phyloP scores from a whole-genome alignment of 116 monocot genomes.

The Phalaenopsis hybrid region DNA sequence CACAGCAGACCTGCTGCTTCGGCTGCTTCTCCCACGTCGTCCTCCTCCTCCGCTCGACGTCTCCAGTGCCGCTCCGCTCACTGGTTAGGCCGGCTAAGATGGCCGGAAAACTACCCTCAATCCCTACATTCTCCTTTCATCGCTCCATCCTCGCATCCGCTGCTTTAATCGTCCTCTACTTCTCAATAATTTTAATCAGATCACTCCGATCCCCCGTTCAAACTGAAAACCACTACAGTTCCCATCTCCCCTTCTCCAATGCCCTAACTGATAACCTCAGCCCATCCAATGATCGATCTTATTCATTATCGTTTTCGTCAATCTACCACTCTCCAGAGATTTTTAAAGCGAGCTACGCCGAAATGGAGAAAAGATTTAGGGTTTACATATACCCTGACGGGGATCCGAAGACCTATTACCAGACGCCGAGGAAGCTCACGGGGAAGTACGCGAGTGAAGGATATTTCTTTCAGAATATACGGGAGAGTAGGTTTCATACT shows the following conservation, averaged over 20 bases:
- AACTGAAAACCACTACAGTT: conserved; percentile 1
- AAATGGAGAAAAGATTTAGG: conserved; percentile 74
- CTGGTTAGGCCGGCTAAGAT: conserved; percentile 13
- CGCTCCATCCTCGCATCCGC: conserved; percentile 30
- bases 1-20: no score
- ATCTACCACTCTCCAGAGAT: conserved; percentile 69
- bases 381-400: conserved; percentile 88
- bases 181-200: conserved; percentile 37
- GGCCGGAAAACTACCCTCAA: conserved; percentile 21
- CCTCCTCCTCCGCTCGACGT: no score
- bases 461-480: conserved; percentile 93
- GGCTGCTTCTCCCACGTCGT: no score
- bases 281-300: background rate
- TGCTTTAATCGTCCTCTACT: conserved; percentile 42
- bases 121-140: conserved; percentile 10
- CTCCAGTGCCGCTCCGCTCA: no score
- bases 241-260: background rate
- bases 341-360: conserved; percentile 56
- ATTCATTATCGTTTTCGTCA: conserved; percentile 11
- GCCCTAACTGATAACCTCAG: background rate
- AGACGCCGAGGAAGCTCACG: conserved; percentile 90
- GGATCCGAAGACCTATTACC: conserved; percentile 76
- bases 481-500: conserved; percentile 73
- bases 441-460: conserved; percentile 98
- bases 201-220: conserved; percentile 26